Evolutionary conservation across 805 yeast species (phyloP).

Genomic region (Candida succiphila): DNA sequence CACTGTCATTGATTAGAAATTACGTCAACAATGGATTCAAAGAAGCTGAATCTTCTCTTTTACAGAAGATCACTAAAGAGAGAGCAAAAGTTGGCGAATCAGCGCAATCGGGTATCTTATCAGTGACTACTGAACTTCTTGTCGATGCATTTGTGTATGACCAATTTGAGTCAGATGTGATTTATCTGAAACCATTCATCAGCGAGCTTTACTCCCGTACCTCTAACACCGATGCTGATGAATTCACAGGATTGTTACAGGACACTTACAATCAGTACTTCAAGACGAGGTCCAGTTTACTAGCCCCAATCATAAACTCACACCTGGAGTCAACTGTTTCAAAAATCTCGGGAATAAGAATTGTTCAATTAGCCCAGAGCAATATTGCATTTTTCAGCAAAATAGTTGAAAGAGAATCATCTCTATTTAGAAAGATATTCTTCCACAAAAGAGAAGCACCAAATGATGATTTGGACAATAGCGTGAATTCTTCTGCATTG

Average conservation of each 20-base stretch:
- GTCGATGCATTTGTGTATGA: conserved; percentile 58
- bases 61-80: conserved; percentile 10
- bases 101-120: conserved; percentile 1
- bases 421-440: conserved; percentile 48
- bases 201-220: conserved; percentile 17
- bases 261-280: conserved; percentile 64
- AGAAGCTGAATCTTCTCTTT: conserved; percentile 18
- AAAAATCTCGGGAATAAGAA: conserved; percentile 18
- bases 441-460: conserved; percentile 4
- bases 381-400: conserved; percentile 51
- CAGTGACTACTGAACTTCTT: conserved; percentile 25
- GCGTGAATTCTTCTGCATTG: conserved; percentile 25
- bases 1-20: conserved; percentile 64
- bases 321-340: conserved; percentile 10
- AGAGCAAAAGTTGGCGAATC: conserved; percentile 4
- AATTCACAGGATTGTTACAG: conserved; percentile 54
- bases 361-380: conserved; percentile 55
- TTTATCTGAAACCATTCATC: conserved; percentile 11
- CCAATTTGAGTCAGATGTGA: conserved; percentile 37
- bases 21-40: conserved; percentile 42
- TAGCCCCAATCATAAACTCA: conserved; percentile 27
- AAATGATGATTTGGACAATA: conserved; percentile 11
- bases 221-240: conserved; percentile 15
- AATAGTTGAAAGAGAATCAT: conserved; percentile 50
- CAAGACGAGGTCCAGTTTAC: conserved; percentile 38